Evolutionary conservation across 768 basidiomycete genomes (phyloP).

Genomic region (Amanita exitialis): DNA sequence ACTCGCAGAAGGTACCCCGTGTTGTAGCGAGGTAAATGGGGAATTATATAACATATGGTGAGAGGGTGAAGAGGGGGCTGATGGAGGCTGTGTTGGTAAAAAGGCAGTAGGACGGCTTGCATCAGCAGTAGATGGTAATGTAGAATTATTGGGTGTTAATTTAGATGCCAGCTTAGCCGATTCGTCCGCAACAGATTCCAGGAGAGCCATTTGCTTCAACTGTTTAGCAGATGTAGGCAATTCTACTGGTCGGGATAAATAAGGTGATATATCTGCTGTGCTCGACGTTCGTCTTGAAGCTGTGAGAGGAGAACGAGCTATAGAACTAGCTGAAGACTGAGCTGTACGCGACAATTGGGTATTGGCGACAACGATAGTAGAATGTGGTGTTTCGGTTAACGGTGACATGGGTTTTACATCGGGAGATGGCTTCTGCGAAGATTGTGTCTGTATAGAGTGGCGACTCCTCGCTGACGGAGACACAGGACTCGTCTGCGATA

Average conservation of each 20-base stretch:
- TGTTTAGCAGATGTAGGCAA: slow-evolving; percentile 50
- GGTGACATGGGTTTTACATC: slow-evolving; percentile 1
- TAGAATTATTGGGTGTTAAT: slow-evolving; percentile 4
- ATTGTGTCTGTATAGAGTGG: neutral
- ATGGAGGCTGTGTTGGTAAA: neutral
- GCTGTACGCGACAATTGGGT: neutral
- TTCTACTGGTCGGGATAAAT: slow-evolving; percentile 45
- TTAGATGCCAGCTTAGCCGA: slow-evolving; percentile 34
- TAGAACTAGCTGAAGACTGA: neutral
- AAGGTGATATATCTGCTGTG: slow-evolving; percentile 61
- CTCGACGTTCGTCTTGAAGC: slow-evolving; percentile 33
- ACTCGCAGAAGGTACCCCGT: neutral
- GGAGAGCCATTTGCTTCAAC: slow-evolving; percentile 58
- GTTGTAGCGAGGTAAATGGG: neutral
- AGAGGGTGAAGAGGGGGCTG: neutral
- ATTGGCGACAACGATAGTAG: neutral
- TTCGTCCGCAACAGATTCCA: slow-evolving; percentile 66
- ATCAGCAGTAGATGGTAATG: neutral
- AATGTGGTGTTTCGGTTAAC: neutral
- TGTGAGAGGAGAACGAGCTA: slow-evolving; percentile 15
- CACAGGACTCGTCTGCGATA: neutral
- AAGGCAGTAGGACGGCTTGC: neutral
- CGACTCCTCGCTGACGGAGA: neutral
- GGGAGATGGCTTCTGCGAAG: neutral
- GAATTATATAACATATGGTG: neutral